Evolutionary conservation across 2,329 filamentous ascomycete species (phyloP).

Genomic region (Aplosporella prunicola): DNA sequence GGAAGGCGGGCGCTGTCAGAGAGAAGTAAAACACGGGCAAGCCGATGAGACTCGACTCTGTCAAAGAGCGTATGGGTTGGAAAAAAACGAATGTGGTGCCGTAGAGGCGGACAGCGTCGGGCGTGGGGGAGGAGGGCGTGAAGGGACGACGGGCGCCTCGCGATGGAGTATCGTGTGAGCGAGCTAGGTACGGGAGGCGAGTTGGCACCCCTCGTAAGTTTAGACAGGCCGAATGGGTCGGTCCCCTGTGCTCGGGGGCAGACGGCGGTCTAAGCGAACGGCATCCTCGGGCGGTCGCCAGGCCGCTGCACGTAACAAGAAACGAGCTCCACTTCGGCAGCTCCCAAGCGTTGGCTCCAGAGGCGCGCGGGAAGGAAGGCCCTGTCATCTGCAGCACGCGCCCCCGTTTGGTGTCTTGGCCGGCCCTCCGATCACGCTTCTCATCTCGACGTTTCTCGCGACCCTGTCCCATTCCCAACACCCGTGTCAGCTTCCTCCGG

Average conservation of each 20-base stretch:
- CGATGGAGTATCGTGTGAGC: conserved; percentile 5
- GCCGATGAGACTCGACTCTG: conserved; percentile 9
- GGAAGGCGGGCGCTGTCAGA: conserved; percentile 3
- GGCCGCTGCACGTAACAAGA: too few relatives aligned
- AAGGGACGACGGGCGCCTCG: conserved; percentile 2
- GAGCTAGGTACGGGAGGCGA: neutral
- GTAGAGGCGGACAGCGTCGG: conserved; percentile 6
- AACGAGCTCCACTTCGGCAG: too few relatives aligned
- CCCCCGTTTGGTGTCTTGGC: too few relatives aligned
- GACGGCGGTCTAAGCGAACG: conserved; percentile 1
- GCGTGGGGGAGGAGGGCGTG: conserved; percentile 1
- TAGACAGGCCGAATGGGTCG: conserved; percentile 5
- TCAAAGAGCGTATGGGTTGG: conserved; percentile 9
- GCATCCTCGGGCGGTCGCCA: conserved; percentile 5
- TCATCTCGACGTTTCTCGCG: too few relatives aligned
- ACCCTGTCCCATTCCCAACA: too few relatives aligned
- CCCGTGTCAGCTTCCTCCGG: too few relatives aligned
- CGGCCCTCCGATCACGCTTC: too few relatives aligned
- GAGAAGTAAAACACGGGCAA: conserved; percentile 11
- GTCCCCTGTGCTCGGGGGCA: neutral
- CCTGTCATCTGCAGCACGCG: too few relatives aligned
- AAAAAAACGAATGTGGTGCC: conserved; percentile 7
- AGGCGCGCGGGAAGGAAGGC: too few relatives aligned
- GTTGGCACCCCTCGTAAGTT: conserved; percentile 4
- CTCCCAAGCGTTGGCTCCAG: too few relatives aligned